Base-by-base conservation (phyloP, 2,329 filamentous ascomycete species). In the Paramyrothecium sp. region DNA sequence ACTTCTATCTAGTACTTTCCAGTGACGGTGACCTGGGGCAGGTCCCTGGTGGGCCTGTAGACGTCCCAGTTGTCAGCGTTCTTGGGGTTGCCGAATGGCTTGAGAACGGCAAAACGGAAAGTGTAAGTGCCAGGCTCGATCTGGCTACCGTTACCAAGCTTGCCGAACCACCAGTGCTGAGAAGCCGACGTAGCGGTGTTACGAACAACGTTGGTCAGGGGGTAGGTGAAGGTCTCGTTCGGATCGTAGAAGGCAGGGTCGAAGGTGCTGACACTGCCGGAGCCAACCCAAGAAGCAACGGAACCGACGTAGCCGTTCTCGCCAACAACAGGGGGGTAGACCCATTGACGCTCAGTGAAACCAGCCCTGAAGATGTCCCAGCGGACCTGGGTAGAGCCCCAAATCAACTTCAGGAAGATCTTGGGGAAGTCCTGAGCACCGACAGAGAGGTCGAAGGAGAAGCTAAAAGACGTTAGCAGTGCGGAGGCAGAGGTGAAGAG, bases 71-170 rank as follows among this genome's bases (percentile, higher is more conserved):
- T 61, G 10, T 55, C 55, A 0, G 60, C 57, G n/a, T 55, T 34
- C 11, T 46, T 49, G 8, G 54, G 56, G 11, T 66, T 55, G 10
- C 67, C 64, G 51, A 71, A 69, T 3, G 68, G 68, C 12, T 50
- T 59, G 5, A 69, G 60, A 10, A 63, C 65, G 7, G 69, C 68
- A 20, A 71, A 62, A 1, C 69, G 56, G 46, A 67, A 51, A 33
- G 16, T 51, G n/a, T 51, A 51, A 4, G 11, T 17, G 23, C 49
- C 49, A 12, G 21, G 21, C 17, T 26, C 49, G 26, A 51, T 51
- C 22, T 26, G 49, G 23, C 4, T 51, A 33, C 49, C 49, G 49
- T 51, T 33, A 10, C 22, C 49, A 4, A 51, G 49, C 49, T 33
- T 21, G 4, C 49, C 49, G 13, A 51, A 51, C 49, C 49, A 51